These are phyloP conservation scores for Paraglomus brasilianum DNA, from an alignment of 192 early-diverging fungal genomes.

Conservation along the genomic window DNA sequence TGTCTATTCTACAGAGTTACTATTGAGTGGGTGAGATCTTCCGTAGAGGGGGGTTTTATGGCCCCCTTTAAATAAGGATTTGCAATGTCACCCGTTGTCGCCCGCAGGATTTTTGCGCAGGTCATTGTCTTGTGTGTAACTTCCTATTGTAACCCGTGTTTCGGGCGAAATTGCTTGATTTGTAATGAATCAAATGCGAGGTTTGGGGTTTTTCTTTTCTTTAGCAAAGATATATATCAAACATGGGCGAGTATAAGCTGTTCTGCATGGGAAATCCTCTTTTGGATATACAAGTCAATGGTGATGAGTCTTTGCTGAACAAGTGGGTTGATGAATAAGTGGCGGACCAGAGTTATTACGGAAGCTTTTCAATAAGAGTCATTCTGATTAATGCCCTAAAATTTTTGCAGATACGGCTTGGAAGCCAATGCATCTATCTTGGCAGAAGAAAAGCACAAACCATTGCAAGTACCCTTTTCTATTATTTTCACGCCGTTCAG, in stretches of 20 bases:
- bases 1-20: too few species aligned
- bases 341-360: not conserved
- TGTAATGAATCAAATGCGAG: not conserved
- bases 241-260: constrained; percentile 47
- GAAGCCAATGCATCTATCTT: constrained; percentile 96
- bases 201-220: not conserved
- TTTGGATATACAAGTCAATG: constrained; percentile 92
- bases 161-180: not conserved
- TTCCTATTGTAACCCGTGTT: too few species aligned
- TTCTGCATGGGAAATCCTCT: constrained; percentile 97
- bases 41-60: too few species aligned
- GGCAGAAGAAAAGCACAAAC: constrained; percentile 83
- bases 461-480: constrained; percentile 57
- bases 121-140: too few species aligned
- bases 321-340: constrained; percentile 59
- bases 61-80: too few species aligned
- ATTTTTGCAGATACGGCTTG: constrained; percentile 57
- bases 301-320: constrained; percentile 65
- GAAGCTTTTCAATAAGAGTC: not conserved
- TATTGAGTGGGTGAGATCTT: too few species aligned
- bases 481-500: not conserved
- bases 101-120: too few species aligned
- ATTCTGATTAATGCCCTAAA: not conserved
- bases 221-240: constrained; percentile 2
- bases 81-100: too few species aligned